Evolutionary conservation across 2,329 filamentous ascomycete species (phyloP).

Genomic region (Penicillium paneum): DNA sequence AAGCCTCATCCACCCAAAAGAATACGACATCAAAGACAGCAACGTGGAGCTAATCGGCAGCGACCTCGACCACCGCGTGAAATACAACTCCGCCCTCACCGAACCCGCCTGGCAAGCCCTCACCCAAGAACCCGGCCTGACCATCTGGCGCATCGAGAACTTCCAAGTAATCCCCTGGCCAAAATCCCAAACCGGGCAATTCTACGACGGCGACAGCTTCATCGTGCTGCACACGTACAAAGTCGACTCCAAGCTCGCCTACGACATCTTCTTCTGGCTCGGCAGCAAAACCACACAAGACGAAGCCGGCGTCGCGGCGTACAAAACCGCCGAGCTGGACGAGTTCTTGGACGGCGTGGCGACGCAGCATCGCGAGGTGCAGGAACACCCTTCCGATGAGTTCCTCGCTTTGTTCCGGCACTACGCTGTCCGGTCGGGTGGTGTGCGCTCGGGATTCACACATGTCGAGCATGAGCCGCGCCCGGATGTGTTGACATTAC

Average conservation of each 20-base stretch:
- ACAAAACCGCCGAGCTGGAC: slow-evolving; percentile 69
- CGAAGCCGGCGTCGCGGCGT: slow-evolving; percentile 65
- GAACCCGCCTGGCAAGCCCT: slow-evolving; percentile 68
- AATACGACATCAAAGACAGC: slow-evolving; percentile 66
- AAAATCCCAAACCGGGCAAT: slow-evolving; percentile 55
- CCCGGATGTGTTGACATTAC: slow-evolving; percentile 50
- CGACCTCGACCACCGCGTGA: slow-evolving; percentile 64
- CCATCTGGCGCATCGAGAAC: slow-evolving; percentile 65
- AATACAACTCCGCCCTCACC: slow-evolving; percentile 62
- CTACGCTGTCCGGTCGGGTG: slow-evolving; percentile 59
- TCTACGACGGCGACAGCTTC: slow-evolving; percentile 67
- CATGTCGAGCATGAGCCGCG: slow-evolving; percentile 56
- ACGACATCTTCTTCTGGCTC: slow-evolving; percentile 70
- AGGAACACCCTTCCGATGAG: slow-evolving; percentile 56
- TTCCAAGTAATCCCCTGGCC: slow-evolving; percentile 65
- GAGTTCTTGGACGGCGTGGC: slow-evolving; percentile 62
- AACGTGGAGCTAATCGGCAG: slow-evolving; percentile 65
- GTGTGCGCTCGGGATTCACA: slow-evolving; percentile 60
- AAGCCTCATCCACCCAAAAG: slow-evolving; percentile 60
- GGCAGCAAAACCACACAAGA: slow-evolving; percentile 64
- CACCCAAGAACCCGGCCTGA: slow-evolving; percentile 54
- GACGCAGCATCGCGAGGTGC: slow-evolving; percentile 63
- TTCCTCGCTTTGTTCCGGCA: slow-evolving; percentile 61
- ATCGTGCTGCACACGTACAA: slow-evolving; percentile 62
- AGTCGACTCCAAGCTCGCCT: slow-evolving; percentile 51